These are phyloP conservation scores for Neltuma alba DNA, from an alignment of 306 rosid genomes.

Conservation along the genomic window DNA sequence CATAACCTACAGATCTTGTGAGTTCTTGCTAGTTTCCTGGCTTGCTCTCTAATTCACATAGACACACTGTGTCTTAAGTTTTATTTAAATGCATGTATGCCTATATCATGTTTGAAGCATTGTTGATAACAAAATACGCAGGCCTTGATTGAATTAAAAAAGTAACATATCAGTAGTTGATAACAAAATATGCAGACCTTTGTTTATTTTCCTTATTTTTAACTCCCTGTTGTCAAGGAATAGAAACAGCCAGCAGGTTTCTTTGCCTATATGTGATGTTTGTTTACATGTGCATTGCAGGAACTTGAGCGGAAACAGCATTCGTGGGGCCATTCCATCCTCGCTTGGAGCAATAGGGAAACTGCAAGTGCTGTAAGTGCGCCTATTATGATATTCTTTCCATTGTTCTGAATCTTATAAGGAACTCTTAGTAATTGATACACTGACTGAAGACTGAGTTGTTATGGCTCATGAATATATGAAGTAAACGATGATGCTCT, in stretches of 20 bases:
- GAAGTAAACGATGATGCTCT: not conserved
- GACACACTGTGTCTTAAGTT: not conserved
- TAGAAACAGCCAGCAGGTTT: conserved; percentile 14
- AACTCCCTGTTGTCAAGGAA: conserved; percentile 14
- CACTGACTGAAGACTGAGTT: not conserved
- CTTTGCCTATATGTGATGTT: conserved; percentile 41
- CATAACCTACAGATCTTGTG: conserved; percentile 79
- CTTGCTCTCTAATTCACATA: conserved; percentile 20
- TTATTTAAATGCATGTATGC: conserved; percentile 24
- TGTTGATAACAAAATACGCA: not conserved
- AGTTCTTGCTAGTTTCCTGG: conserved; percentile 43
- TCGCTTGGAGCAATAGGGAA: conserved; percentile 68
- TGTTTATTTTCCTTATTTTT: not conserved
- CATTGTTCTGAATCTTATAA: not conserved
- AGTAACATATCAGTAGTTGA: conserved; percentile 11
- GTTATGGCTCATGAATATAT: not conserved
- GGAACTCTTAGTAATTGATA: not conserved
- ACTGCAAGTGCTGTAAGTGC: conserved; percentile 82
- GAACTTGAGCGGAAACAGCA: conserved; percentile 90
- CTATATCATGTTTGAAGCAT: conserved; percentile 1
- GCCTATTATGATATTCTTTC: conserved; percentile 24
- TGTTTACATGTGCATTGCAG: conserved; percentile 45
- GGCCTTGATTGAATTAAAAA: conserved; percentile 22
- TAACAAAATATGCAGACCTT: not conserved
- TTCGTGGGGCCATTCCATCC: conserved; percentile 78